Conservation (phyloP, 1,139 yeast genomes). For the Yamadazyma kanchanaburiensis region DNA sequence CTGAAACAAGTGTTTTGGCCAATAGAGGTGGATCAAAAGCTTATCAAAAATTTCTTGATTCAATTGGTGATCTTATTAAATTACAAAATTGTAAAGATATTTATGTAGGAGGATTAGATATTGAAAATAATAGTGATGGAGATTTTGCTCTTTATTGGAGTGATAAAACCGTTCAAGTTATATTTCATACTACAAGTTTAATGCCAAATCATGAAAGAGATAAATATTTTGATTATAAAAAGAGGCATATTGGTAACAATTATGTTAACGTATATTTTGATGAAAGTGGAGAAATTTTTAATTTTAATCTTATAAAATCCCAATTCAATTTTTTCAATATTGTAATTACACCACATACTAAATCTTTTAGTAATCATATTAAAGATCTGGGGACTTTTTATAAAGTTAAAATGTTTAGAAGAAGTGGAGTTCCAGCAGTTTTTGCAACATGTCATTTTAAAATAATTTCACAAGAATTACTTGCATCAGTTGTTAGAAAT, state of each 20-base stretch:
- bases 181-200: conserved; percentile 77
- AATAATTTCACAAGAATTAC: conserved; percentile 55
- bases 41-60: conserved; percentile 56
- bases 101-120: conserved; percentile 81
- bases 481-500: conserved; percentile 65
- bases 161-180: conserved; percentile 66
- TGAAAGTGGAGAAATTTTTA: conserved; percentile 63
- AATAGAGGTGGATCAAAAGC: conserved; percentile 64
- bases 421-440: conserved; percentile 71
- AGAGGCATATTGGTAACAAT: conserved; percentile 84
- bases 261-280: conserved; percentile 78
- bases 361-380: conserved; percentile 8
- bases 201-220: conserved; percentile 60
- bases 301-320: conserved; percentile 67
- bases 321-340: conserved; percentile 83
- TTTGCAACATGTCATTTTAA: conserved; percentile 77
- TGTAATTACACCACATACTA: conserved; percentile 66
- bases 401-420: conserved; percentile 61
- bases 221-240: conserved; percentile 47
- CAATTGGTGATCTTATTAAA: conserved; percentile 57
- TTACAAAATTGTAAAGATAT: conserved; percentile 50
- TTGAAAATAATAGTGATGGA: conserved; percentile 68
- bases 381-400: conserved; percentile 26
- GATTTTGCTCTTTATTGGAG: conserved; percentile 73
- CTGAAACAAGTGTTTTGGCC: conserved; percentile 61